phyloP scores from a whole-genome alignment of 2,329 filamentous ascomycete species.

The Diaporthe sp. region DNA sequence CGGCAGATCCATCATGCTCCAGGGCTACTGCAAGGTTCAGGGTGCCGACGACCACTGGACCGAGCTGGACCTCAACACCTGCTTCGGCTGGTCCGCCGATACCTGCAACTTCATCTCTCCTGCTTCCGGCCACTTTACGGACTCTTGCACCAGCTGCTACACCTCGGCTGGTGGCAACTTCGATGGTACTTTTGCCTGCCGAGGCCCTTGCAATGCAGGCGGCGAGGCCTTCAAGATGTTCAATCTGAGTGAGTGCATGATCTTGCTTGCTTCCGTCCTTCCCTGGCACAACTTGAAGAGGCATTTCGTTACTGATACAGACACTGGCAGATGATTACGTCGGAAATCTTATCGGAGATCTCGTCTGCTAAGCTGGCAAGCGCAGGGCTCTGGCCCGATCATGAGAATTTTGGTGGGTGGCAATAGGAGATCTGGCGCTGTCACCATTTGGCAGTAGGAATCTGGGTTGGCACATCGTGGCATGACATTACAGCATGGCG shows the following conservation, averaged over 20 bases:
- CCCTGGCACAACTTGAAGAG: background rate
- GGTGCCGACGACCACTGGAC: background rate
- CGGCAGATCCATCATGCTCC: background rate
- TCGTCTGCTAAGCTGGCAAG: background rate
- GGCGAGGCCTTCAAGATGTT: background rate
- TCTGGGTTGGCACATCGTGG: background rate
- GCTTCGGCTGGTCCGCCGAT: background rate
- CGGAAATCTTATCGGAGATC: background rate
- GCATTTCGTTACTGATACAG: background rate
- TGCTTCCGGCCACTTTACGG: background rate
- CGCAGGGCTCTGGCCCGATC: background rate
- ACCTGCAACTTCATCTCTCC: background rate
- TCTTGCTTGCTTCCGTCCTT: no score
- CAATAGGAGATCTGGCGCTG: no score
- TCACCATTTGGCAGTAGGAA: background rate
- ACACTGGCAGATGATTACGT: background rate
- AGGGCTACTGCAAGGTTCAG: background rate
- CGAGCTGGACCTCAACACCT: background rate
- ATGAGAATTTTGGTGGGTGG: background rate
- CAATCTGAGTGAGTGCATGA: background rate
- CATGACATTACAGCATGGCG: no score
- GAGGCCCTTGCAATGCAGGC: background rate
- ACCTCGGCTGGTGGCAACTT: background rate
- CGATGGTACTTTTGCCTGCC: background rate
- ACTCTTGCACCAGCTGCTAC: background rate